A percentile compares a stretch with the other conserved stretches of the same genome.
phyloP scores from a whole-genome alignment of 352 stramenopile genomes.

The Pseudoperonospora humuli region DNA sequence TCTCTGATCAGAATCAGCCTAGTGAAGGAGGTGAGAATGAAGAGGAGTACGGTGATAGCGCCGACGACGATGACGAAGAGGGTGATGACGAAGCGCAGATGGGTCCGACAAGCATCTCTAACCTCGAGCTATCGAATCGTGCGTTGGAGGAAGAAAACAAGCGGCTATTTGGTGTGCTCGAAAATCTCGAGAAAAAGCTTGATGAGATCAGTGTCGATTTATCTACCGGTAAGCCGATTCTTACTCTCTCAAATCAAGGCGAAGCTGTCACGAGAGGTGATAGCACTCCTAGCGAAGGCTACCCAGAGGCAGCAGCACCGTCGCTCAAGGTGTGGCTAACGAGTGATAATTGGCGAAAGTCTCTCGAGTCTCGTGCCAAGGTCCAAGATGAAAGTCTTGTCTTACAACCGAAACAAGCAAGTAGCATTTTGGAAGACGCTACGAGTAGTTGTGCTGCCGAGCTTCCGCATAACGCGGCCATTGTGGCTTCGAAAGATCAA shows the following conservation, averaged over 20 bases:
- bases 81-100: slow-evolving; percentile 14
- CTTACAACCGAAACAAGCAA: neutral
- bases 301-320: slow-evolving; percentile 14
- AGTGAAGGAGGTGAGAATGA: too few species aligned
- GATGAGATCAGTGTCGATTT: slow-evolving; percentile 41
- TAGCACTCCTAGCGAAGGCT: neutral
- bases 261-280: slow-evolving; percentile 2
- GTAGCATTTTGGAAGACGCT: neutral
- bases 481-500: neutral
- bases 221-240: slow-evolving; percentile 25
- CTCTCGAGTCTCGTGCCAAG: slow-evolving; percentile 20
- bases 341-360: slow-evolving; percentile 38
- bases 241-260: slow-evolving; percentile 19
- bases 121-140: slow-evolving; percentile 31
- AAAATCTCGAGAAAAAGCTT: slow-evolving; percentile 37
- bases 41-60: too few species aligned
- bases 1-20: too few species aligned
- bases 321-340: slow-evolving; percentile 55
- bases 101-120: slow-evolving; percentile 14
- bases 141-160: slow-evolving; percentile 44
- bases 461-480: neutral
- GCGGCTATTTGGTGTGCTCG: slow-evolving; percentile 37
- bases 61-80: slow-evolving; percentile 11
- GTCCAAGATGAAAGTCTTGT: neutral
- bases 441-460: neutral